Conservation (phyloP, 306 rosid genomes). For the Corylus americana region DNA sequence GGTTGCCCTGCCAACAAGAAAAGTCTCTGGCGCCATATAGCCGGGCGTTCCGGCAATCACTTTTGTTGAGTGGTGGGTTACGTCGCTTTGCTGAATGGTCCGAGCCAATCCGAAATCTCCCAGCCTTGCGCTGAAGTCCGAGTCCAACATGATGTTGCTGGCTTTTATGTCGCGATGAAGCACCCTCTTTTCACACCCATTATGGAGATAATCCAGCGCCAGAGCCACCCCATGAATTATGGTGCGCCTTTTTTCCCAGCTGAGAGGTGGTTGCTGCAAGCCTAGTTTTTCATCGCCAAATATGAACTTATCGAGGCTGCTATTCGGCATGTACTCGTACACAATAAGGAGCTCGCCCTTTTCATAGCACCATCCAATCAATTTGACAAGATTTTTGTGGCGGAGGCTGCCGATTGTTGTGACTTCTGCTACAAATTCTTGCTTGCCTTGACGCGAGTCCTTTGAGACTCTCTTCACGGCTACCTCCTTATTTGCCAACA, state of each 20-base stretch:
- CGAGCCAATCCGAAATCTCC: constrained; percentile 86
- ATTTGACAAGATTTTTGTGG: constrained; percentile 71
- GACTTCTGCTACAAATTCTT: constrained; percentile 78
- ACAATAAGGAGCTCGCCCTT: constrained; percentile 68
- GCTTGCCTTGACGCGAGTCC: constrained; percentile 74
- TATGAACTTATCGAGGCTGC: constrained; percentile 69
- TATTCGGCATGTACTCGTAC: constrained; percentile 79
- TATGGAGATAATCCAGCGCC: constrained; percentile 75
- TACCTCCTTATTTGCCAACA: constrained; percentile 45
- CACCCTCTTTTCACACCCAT: constrained; percentile 62
- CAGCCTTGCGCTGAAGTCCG: constrained; percentile 49
- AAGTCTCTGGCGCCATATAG: constrained; percentile 84
- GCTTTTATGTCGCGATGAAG: constrained; percentile 81
- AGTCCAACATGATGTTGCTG: constrained; percentile 76
- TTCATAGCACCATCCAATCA: constrained; percentile 88
- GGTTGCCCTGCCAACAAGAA: constrained; percentile 60
- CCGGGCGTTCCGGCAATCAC: constrained; percentile 84
- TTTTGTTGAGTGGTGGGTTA: constrained; percentile 69
- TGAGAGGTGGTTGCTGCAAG: constrained; percentile 19
- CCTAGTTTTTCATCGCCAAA: constrained; percentile 33
- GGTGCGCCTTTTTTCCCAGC: constrained; percentile 53
- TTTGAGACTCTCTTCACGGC: constrained; percentile 74
- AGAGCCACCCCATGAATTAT: constrained; percentile 64
- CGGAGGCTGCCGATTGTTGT: constrained; percentile 78
- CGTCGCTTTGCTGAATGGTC: constrained; percentile 45